phyloP scores from a whole-genome alignment of 768 basidiomycete species.

The Kondoa malvinella region DNA sequence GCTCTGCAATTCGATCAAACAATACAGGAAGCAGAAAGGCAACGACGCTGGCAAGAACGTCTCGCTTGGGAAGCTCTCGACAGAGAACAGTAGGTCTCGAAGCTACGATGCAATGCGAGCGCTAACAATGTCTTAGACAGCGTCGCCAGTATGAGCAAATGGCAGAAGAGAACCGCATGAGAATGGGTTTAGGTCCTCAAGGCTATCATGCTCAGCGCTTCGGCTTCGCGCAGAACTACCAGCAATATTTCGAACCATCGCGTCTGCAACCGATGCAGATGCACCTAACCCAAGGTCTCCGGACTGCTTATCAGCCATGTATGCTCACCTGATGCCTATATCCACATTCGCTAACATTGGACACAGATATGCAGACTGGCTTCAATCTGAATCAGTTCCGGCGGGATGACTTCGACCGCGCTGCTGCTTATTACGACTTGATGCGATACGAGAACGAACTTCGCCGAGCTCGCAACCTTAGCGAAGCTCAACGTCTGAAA shows the following conservation, averaged over 20 bases:
- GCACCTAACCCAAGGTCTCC: background rate
- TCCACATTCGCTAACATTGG: background rate
- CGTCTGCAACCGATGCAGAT: background rate
- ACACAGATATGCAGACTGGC: background rate
- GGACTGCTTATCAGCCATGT: background rate
- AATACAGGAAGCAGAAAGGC: background rate
- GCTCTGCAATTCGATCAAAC: slow-evolving; percentile 1
- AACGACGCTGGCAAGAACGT: background rate
- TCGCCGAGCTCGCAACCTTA: background rate
- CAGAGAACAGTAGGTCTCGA: background rate
- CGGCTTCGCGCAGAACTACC: slow-evolving; percentile 7
- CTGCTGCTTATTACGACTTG: slow-evolving; percentile 7
- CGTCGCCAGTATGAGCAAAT: background rate
- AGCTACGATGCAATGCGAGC: background rate
- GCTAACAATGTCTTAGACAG: background rate
- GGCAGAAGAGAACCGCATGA: slow-evolving; percentile 2
- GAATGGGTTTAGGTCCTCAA: background rate
- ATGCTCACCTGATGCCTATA: too few species aligned
- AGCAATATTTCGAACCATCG: background rate
- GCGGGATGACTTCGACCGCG: background rate
- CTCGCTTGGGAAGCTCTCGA: slow-evolving; percentile 7
- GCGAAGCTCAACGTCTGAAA: background rate
- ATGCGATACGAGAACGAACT: slow-evolving; percentile 7
- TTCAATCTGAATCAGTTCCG: background rate
- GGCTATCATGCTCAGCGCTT: background rate